Base-by-base conservation (phyloP, 768 basidiomycete species). In the Wakefieldia striispora region DNA sequence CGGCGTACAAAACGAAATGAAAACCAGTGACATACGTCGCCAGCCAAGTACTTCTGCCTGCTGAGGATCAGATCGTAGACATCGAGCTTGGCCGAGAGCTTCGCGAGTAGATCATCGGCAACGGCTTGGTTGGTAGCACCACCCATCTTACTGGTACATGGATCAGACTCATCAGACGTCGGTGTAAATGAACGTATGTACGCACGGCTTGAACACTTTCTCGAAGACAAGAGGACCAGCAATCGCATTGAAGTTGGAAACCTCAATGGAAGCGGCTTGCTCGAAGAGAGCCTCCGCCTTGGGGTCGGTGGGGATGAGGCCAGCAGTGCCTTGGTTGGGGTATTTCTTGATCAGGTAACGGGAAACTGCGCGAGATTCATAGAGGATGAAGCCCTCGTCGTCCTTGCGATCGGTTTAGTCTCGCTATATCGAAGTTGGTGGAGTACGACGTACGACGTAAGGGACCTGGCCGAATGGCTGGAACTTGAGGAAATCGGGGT, bases 391-490 rank as follows among this genome's bases (percentile, higher is more conserved):
- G 5, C 82, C 84, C 35, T 82, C 82, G 21, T 86, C 83, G 43
- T 82, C 72, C 76, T 79, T 26, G 20, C 9, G 1, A 27, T 24
- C 19, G 19, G 1, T 31, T 55, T 20, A 55, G 46, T n/a, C 1
- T 42, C 20, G 6, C 19, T 11, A 5, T 3, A 23, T 8, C 2
- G 4, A 10, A 23, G 12, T 3, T 11, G 24, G 7, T 6, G 27
- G 5, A 10, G 10, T 4, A 37, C 14, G 21, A 54, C 67, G 35
- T 17, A 70, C 70, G 47, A 80, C 67, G 57, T 72, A 74, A 3
- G 80, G 79, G 40, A 81, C 58, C 61, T 79, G 75, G 8, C 76
- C 77, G 51, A 80, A 82, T 0, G 88, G 87, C 56, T 90, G 84
- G 43, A 72, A 66, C 27, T 65, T 58, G 14, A 75, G 19, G 68